These are phyloP conservation scores for Teunomyces aglyptinius DNA, from an alignment of 805 yeast genomes.

Conservation along the genomic window DNA sequence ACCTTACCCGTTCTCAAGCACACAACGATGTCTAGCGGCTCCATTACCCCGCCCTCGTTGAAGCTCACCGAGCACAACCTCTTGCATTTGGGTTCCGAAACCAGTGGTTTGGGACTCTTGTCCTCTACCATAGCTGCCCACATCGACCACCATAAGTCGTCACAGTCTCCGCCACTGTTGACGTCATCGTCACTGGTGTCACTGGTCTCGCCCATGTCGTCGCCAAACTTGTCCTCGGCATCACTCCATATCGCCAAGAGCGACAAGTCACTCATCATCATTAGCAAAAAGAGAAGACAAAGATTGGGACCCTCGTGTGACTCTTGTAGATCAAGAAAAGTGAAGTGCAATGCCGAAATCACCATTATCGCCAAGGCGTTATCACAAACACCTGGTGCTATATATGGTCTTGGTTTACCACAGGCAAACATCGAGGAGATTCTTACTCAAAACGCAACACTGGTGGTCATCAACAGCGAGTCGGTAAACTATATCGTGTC, in stretches of 20 bases:
- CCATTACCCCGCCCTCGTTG: slow-evolving; percentile 5
- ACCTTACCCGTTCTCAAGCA: slow-evolving; percentile 4
- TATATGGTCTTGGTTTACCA: slow-evolving; percentile 7
- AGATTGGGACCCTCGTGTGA: slow-evolving; percentile 77
- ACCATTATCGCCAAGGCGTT: slow-evolving; percentile 31
- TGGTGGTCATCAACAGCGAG: slow-evolving; percentile 12
- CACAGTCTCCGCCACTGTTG: slow-evolving; percentile 5
- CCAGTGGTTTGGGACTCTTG: slow-evolving; percentile 9
- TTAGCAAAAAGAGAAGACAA: slow-evolving; percentile 48
- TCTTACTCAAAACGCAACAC: not conserved
- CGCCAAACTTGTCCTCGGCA: slow-evolving; percentile 13
- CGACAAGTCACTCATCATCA: not conserved
- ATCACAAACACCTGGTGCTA: slow-evolving; percentile 2
- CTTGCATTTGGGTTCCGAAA: slow-evolving; percentile 10
- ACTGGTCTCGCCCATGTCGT: slow-evolving; percentile 17
- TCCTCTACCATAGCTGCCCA: slow-evolving; percentile 9
- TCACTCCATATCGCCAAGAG: not conserved
- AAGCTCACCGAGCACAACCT: slow-evolving; percentile 19
- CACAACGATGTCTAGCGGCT: not conserved
- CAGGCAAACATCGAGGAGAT: slow-evolving; percentile 10
- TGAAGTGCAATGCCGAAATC: slow-evolving; percentile 71
- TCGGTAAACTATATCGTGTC: slow-evolving; percentile 18
- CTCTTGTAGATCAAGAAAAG: slow-evolving; percentile 63
- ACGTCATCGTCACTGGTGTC: slow-evolving; percentile 15
- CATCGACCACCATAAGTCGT: not conserved